Evolutionary conservation across 2,329 filamentous ascomycete genomes (phyloP).

Genomic region (Aspergillus melleus): DNA sequence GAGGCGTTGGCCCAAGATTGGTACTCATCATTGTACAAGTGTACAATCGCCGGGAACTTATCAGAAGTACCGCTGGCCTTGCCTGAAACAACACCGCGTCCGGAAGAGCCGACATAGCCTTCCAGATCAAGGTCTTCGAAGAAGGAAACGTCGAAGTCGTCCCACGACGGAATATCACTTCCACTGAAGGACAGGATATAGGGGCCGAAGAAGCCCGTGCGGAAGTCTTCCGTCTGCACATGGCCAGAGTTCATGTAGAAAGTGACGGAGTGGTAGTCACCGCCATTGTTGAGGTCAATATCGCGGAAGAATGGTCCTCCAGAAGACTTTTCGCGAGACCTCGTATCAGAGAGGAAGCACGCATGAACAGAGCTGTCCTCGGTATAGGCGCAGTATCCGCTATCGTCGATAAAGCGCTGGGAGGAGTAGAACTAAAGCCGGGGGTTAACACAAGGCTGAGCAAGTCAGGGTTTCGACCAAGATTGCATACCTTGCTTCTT

Average conservation of each 20-base stretch:
- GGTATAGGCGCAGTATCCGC: conserved; percentile 1
- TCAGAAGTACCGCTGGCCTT: neutral
- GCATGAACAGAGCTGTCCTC: conserved; percentile 1
- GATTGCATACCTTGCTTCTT: neutral
- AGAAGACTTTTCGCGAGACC: conserved; percentile 5
- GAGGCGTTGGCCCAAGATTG: conserved; percentile 4
- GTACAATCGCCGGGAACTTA: neutral
- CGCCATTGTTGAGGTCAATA: conserved; percentile 4
- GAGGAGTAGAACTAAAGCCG: conserved; percentile 4
- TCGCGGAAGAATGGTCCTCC: conserved; percentile 7
- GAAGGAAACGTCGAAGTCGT: neutral
- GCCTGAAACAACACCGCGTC: neutral
- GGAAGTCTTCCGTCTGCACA: conserved; percentile 4
- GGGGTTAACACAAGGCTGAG: neutral
- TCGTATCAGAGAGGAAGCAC: conserved; percentile 5
- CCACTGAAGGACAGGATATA: neutral
- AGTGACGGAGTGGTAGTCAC: conserved; percentile 2
- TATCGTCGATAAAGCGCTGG: conserved; percentile 7
- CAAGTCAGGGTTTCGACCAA: neutral
- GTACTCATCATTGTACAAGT: conserved; percentile 8
- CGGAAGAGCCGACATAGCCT: neutral
- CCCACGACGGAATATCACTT: neutral
- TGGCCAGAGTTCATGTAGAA: conserved; percentile 10
- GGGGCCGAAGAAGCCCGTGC: conserved; percentile 6
- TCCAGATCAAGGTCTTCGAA: neutral